phyloP scores from a whole-genome alignment of 2,329 filamentous ascomycete genomes.

The Claviceps arundinis region DNA sequence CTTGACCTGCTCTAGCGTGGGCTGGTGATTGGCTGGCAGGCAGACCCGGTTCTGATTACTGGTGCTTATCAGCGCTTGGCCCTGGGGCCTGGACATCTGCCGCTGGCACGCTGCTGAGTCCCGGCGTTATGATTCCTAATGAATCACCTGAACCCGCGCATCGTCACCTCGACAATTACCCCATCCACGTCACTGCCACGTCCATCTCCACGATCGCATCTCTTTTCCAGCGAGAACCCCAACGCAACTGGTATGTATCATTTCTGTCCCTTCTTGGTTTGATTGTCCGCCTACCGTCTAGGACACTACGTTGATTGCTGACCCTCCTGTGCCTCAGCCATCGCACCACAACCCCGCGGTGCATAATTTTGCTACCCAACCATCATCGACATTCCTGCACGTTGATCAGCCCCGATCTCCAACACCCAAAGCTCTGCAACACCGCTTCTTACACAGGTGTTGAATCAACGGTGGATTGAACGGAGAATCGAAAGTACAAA shows the following conservation, averaged over 20 bases:
- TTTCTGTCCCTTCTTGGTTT: neutral
- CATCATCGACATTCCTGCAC: neutral
- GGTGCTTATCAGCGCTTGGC: neutral
- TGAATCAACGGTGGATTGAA: neutral
- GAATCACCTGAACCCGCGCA: neutral
- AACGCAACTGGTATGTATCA: neutral
- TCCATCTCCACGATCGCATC: neutral
- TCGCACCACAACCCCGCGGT: neutral
- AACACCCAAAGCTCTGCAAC: neutral
- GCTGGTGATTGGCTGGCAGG: too few relatives aligned
- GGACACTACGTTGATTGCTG: neutral
- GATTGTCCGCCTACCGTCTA: neutral
- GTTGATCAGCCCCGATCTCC: neutral
- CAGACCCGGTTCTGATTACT: too few relatives aligned
- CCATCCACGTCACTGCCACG: neutral
- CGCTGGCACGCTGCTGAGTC: neutral
- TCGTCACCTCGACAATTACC: neutral
- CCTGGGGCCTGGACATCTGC: neutral
- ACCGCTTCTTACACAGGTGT: neutral
- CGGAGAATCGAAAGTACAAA: neutral
- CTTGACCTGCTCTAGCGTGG: too few relatives aligned
- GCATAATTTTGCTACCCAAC: conserved; percentile 4
- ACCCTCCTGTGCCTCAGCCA: neutral
- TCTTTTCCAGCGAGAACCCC: neutral
- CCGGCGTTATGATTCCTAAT: neutral